phyloP scores from a whole-genome alignment of 352 stramenopile species.

The Phytophthora pseudosyringae region DNA sequence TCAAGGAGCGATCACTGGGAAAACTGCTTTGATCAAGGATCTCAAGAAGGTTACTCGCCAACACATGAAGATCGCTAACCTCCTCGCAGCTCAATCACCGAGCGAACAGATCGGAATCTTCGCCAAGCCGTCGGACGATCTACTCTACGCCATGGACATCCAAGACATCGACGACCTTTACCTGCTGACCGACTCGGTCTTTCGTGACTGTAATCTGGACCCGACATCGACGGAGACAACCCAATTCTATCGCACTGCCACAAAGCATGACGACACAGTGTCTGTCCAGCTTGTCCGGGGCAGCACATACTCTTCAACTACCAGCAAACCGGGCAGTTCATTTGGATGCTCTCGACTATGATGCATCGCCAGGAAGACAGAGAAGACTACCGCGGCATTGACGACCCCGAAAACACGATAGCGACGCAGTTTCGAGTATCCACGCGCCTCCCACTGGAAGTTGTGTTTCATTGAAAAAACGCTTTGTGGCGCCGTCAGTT shows the following conservation, averaged over 20 bases:
- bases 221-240: not conserved
- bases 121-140: not conserved
- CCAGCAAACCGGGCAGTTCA: slow-evolving; percentile 1
- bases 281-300: slow-evolving; percentile 3
- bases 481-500: not conserved
- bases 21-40: not conserved
- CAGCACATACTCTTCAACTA: slow-evolving; percentile 16
- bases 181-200: slow-evolving; percentile 1
- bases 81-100: not conserved
- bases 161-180: slow-evolving; percentile 4
- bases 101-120: not conserved
- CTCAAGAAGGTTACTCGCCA: not conserved
- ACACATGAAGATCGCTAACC: not conserved
- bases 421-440: slow-evolving; percentile 10
- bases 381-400: not conserved
- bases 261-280: not conserved
- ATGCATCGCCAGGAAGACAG: slow-evolving; percentile 7
- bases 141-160: slow-evolving; percentile 8
- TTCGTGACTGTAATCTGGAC: slow-evolving; percentile 2
- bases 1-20: not conserved
- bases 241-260: slow-evolving; percentile 3
- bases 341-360: slow-evolving; percentile 11
- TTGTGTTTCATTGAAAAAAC: not conserved
- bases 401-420: slow-evolving; percentile 6
- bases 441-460: not conserved